Percentiles rank a stretch among this genome's conserved stretches.
phyloP scores from a whole-genome alignment of 108 stramenopile genomes.

The Cyclostephanos invisitatus region DNA sequence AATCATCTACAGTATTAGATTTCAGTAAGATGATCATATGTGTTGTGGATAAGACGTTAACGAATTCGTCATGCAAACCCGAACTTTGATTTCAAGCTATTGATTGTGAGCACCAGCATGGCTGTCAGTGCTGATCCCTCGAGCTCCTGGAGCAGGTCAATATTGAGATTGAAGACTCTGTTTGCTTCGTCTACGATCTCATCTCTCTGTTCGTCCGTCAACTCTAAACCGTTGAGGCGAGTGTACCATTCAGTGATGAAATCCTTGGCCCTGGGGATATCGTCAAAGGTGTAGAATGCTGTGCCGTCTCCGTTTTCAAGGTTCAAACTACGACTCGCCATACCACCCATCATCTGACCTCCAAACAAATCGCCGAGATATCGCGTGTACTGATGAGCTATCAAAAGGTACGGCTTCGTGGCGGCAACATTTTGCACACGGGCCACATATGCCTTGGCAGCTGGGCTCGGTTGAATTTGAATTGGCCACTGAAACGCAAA shows the following conservation, averaged over 20 bases:
- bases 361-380: conserved; percentile 73
- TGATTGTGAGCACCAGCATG: conserved; percentile 41
- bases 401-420: conserved; percentile 44
- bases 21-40: neutral
- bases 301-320: conserved; percentile 49
- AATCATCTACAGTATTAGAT: neutral
- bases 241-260: conserved; percentile 65
- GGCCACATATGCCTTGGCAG: conserved; percentile 53
- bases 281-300: conserved; percentile 58
- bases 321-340: conserved; percentile 50
- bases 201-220: conserved; percentile 53
- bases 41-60: neutral
- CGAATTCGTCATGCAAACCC: neutral
- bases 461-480: conserved; percentile 33
- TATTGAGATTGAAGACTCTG: conserved; percentile 66
- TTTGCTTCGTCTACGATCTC: conserved; percentile 75
- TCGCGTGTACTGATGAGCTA: conserved; percentile 68
- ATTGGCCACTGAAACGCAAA: conserved; percentile 31
- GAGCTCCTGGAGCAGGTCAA: conserved; percentile 64
- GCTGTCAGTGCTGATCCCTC: conserved; percentile 54
- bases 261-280: conserved; percentile 43
- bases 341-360: conserved; percentile 74
- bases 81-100: conserved; percentile 45
- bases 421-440: conserved; percentile 49
- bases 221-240: conserved; percentile 50